Percentiles rank a stretch among this genome's conserved stretches.
These are phyloP conservation scores for Tremella yokohamensis DNA, from an alignment of 768 basidiomycete genomes.

Conservation along the genomic window DNA sequence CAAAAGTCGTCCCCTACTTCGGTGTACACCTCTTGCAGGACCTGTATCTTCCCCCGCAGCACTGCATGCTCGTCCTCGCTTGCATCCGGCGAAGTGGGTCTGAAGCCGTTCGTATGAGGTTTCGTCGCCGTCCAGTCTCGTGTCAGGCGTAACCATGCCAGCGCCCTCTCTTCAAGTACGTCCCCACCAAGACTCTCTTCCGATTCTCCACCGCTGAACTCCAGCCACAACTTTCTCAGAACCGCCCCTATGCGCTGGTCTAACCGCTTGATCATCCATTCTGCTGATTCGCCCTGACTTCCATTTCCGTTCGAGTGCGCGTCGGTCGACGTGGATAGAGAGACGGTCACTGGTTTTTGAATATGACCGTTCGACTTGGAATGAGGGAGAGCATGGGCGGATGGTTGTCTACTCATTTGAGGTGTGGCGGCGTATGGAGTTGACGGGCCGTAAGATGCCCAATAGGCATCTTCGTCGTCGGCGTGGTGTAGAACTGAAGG, in stretches of 20 bases:
- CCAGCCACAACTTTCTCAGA: not conserved
- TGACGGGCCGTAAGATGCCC: not conserved
- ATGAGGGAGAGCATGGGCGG: not conserved
- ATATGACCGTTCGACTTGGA: not conserved
- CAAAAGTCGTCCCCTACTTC: slow-evolving; percentile 11
- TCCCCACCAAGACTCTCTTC: slow-evolving; percentile 4
- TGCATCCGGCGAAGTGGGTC: not conserved
- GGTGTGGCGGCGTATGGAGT: not conserved
- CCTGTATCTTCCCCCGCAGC: not conserved
- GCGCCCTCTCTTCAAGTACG: slow-evolving; percentile 17
- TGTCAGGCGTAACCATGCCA: slow-evolving; percentile 15
- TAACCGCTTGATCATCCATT: slow-evolving; percentile 1
- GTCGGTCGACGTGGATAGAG: no score
- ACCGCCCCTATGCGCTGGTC: not conserved
- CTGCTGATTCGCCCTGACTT: not conserved
- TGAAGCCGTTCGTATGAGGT: not conserved
- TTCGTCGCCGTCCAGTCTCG: not conserved
- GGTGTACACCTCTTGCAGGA: slow-evolving; percentile 10
- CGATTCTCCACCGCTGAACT: not conserved
- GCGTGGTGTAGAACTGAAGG: not conserved
- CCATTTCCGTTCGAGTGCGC: not conserved
- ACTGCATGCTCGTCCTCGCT: not conserved
- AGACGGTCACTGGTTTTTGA: not conserved
- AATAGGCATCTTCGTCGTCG: slow-evolving; percentile 1
- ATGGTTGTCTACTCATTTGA: not conserved